Base-by-base conservation (phyloP, 768 basidiomycete genomes). In the Hericium coralloides region DNA sequence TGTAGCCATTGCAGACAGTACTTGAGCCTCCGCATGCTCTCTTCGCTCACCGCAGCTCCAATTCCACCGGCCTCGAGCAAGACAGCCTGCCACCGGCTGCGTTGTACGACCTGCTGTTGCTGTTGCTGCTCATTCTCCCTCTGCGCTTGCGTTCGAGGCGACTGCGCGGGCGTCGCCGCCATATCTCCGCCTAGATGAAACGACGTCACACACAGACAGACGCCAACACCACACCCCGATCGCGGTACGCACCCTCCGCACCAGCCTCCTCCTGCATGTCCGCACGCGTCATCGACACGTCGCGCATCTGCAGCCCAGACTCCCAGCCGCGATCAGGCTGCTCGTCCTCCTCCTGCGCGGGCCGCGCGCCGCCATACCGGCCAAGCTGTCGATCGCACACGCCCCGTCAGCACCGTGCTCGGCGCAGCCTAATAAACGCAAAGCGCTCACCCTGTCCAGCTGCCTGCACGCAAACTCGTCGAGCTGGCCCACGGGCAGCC, bases 391-490 rank as follows among this genome's bases (percentile, higher is more conserved):
- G n/a, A 45, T 8, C 43, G 17, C 20, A 17, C 43, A 45, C 20
- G 17, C 43, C 43, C 39, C 39, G 39, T 45, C 43, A 20, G 17
- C 17, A 45, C n/a, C 3, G n/a, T n/a, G 39, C 39, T 10, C 12
- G 39, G 39, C 10, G 17, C 39, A 61, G 52, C 41, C 53, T 41
- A 41, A 52, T 10, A 36, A 18, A 53, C 36, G 50, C 39, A 52
- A 60, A 18, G 53, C 25, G 76, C 85, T 65, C 60, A 93, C 88
- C 68, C 83, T 78, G 71, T 94, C 91, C 41, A 95, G 77, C 67
- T 94, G 91, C 57, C 90, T 78, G 66, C 89, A 91, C 2, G 92
- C 92, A 69, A 93, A 93, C 58, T 91, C 90, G 60, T 94, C 92
- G 14, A 94, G 72, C 64, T 84, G 82, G 59, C 78, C 81, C 50